phyloP scores from a whole-genome alignment of 2,329 filamentous ascomycete genomes.

The Stemphylium beticola region DNA sequence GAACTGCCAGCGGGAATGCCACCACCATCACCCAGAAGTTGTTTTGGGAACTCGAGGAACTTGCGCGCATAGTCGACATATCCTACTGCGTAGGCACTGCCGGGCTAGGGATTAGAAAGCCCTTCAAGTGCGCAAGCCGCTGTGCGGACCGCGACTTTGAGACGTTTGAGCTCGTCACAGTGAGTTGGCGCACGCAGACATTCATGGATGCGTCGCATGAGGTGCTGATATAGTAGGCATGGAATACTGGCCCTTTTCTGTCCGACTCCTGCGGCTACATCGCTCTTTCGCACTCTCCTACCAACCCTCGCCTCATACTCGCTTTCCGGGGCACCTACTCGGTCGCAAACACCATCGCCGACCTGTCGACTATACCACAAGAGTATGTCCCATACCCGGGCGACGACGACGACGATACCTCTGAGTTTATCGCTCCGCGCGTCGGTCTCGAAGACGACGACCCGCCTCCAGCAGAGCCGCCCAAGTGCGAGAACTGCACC shows the following conservation, averaged over 20 bases:
- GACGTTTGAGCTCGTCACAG: constrained; percentile 74
- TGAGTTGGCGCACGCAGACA: constrained; percentile 31
- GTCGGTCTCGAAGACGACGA: constrained; percentile 17
- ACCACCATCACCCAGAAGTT: constrained; percentile 64
- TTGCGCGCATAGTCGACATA: constrained; percentile 91
- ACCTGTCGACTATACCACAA: constrained; percentile 88
- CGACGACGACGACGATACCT: constrained; percentile 49
- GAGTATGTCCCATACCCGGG: constrained; percentile 87
- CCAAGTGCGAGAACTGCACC: constrained; percentile 81
- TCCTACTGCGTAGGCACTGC: constrained; percentile 89
- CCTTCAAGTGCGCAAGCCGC: constrained; percentile 83
- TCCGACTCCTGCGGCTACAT: constrained; percentile 95
- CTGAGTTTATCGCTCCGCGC: constrained; percentile 32
- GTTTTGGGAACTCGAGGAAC: constrained; percentile 83
- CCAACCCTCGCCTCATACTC: constrained; percentile 72
- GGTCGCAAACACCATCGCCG: constrained; percentile 86
- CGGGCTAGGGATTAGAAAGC: constrained; percentile 80
- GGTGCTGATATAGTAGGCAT: constrained; percentile 62
- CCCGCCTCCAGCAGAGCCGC: constrained; percentile 44
- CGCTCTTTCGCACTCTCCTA: constrained; percentile 75
- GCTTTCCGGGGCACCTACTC: constrained; percentile 96
- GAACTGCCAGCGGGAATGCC: constrained; percentile 27
- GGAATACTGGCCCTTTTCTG: constrained; percentile 86
- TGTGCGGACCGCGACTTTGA: constrained; percentile 85
- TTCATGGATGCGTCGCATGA: background rate